Percentiles rank a stretch among this genome's conserved stretches.
These are phyloP conservation scores for Amanita thiersii DNA, from an alignment of 768 basidiomycete species.

Conservation along the genomic window DNA sequence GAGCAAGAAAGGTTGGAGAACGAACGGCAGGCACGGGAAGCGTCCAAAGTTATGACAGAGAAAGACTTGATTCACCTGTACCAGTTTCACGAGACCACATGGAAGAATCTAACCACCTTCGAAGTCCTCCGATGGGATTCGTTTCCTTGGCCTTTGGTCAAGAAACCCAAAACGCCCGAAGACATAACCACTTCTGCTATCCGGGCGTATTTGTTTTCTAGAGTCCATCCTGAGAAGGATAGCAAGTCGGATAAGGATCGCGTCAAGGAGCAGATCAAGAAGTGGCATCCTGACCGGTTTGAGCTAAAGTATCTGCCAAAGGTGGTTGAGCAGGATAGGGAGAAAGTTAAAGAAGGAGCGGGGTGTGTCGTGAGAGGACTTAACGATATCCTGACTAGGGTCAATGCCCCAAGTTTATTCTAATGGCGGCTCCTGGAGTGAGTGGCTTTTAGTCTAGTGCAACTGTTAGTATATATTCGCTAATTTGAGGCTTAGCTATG, in stretches of 20 bases:
- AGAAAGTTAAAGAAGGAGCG: conserved; percentile 63
- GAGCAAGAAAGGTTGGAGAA: conserved; percentile 61
- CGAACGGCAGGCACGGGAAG: conserved; percentile 40
- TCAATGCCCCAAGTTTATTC: conserved; percentile 20
- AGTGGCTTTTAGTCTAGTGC: neutral
- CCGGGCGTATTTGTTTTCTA: conserved; percentile 53
- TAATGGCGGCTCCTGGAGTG: too few relatives aligned
- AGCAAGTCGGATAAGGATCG: conserved; percentile 58
- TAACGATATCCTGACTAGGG: conserved; percentile 58
- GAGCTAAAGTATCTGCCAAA: conserved; percentile 59
- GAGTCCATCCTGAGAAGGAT: conserved; percentile 43
- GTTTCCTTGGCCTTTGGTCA: conserved; percentile 72
- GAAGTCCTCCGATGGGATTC: conserved; percentile 50
- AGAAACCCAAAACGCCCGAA: conserved; percentile 45
- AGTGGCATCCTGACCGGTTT: conserved; percentile 83
- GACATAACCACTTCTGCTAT: conserved; percentile 52
- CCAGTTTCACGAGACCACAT: conserved; percentile 54
- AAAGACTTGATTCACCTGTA: conserved; percentile 51
- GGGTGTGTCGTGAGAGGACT: conserved; percentile 64
- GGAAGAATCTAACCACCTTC: conserved; percentile 38
- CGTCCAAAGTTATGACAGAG: conserved; percentile 43
- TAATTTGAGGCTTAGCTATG: too few relatives aligned
- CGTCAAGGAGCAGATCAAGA: conserved; percentile 64
- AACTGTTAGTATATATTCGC: too few relatives aligned
- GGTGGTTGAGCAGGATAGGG: conserved; percentile 56